A percentile compares a stretch with the other conserved stretches of the same genome.
Evolutionary conservation across 2,329 filamentous ascomycete genomes (phyloP).

Genomic region (Trichoderma oligosporum): DNA sequence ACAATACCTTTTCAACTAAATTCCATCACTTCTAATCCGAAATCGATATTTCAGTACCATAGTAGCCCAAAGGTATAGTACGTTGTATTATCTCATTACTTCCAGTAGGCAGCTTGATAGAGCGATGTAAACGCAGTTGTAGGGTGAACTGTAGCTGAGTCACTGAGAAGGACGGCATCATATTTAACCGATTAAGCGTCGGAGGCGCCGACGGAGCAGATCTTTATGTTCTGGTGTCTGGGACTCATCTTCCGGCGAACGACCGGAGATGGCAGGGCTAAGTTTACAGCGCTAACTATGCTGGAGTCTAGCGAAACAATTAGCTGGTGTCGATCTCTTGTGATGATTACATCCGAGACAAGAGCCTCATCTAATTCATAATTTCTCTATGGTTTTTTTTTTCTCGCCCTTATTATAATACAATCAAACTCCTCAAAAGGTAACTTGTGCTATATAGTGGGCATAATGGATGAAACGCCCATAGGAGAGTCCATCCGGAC

Average conservation of each 20-base stretch:
- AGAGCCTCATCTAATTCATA: not conserved
- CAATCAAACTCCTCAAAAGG: not conserved
- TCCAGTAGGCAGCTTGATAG: too few species aligned
- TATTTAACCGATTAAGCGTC: not conserved
- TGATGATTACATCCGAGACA: not conserved
- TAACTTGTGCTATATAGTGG: too few species aligned
- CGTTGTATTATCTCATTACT: too few species aligned
- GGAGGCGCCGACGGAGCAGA: not conserved
- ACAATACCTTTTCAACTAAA: too few species aligned
- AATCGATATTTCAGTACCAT: too few species aligned
- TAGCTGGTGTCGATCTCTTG: too few species aligned
- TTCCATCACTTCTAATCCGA: too few species aligned
- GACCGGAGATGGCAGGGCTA: not conserved
- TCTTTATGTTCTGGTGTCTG: too few species aligned
- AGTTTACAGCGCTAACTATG: not conserved
- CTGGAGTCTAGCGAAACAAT: not conserved
- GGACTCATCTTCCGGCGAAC: not conserved
- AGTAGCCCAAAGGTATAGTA: too few species aligned
- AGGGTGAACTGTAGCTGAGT: too few species aligned
- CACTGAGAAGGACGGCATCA: not conserved
- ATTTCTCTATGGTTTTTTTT: not conserved
- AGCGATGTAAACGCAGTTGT: too few species aligned
- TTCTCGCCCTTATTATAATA: too few species aligned
- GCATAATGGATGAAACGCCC: constrained; percentile 33
- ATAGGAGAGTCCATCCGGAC: constrained; percentile 37